These are phyloP conservation scores for Tagetes patula DNA, from an alignment of 129 eudicot species.

Conservation along the genomic window DNA sequence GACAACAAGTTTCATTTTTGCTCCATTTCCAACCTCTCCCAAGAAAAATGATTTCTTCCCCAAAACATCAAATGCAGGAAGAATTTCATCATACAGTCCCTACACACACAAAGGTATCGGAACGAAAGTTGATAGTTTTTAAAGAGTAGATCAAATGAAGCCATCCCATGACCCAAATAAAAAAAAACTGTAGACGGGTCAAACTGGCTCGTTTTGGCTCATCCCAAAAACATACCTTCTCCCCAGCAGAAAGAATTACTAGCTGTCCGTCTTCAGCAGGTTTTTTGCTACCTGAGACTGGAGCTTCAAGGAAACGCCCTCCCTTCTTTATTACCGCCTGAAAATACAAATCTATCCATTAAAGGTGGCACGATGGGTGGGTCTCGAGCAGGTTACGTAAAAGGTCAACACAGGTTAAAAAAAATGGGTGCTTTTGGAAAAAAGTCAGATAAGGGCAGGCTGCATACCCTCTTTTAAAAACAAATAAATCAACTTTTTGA, in stretches of 20 bases:
- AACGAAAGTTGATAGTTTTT: background rate
- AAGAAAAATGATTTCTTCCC: conserved; percentile 94
- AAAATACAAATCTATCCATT: conserved; percentile 1
- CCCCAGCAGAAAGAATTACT: conserved; percentile 95
- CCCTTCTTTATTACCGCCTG: conserved; percentile 81
- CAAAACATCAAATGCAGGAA: conserved; percentile 88
- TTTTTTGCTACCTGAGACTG: conserved; percentile 98
- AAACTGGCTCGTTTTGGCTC: background rate
- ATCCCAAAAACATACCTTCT: conserved; percentile 48
- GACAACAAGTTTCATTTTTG: conserved; percentile 97
- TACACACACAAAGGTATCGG: conserved; percentile 31
- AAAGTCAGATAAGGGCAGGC: background rate
- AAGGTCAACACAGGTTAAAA: background rate
- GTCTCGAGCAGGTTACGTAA: background rate
- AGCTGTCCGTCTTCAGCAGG: conserved; percentile 99
- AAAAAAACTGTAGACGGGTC: background rate
- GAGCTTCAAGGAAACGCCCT: conserved; percentile 86
- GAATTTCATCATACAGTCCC: conserved; percentile 69
- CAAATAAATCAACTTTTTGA: background rate
- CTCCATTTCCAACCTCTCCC: conserved; percentile 93
- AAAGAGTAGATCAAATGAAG: conserved; percentile 10
- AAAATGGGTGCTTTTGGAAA: background rate
- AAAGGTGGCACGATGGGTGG: conserved; percentile 14
- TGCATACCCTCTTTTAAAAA: background rate
- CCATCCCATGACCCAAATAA: background rate